Conservation (phyloP, 805 yeast species). For the Phaffomyces antillensis region DNA sequence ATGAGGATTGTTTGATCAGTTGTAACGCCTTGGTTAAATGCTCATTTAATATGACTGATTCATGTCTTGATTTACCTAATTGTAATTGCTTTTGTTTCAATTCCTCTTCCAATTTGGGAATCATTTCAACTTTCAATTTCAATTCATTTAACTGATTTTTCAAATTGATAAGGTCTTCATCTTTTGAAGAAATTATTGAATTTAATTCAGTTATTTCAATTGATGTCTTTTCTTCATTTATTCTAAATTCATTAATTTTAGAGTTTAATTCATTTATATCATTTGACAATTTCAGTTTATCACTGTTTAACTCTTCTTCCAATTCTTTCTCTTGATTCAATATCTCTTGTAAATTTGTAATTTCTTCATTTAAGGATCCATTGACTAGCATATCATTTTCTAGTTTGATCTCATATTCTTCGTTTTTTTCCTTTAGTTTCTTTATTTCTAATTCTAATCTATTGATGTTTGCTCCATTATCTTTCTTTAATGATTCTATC, state of each 20-base stretch:
- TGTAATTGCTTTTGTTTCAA: slow-evolving; percentile 65
- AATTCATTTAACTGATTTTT: background rate
- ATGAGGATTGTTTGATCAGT: slow-evolving; percentile 70
- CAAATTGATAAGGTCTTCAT: background rate
- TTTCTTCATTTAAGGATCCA: slow-evolving; percentile 31
- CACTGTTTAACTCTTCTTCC: background rate
- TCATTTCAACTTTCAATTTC: slow-evolving; percentile 6
- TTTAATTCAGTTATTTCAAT: background rate
- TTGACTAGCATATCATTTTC: slow-evolving; percentile 29
- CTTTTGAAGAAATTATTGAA: background rate
- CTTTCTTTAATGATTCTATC: slow-evolving; percentile 41
- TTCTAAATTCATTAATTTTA: slow-evolving; percentile 6
- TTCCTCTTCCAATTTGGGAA: slow-evolving; percentile 40
- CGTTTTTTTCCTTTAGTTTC: slow-evolving; percentile 31
- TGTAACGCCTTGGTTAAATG: slow-evolving; percentile 91
- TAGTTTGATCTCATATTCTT: slow-evolving; percentile 29
- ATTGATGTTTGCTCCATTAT: background rate
- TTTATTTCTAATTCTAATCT: slow-evolving; percentile 32
- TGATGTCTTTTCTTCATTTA: background rate
- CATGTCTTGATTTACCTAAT: slow-evolving; percentile 90
- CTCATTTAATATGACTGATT: slow-evolving; percentile 87
- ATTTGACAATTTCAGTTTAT: background rate
- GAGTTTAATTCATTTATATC: slow-evolving; percentile 12
- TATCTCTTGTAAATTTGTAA: slow-evolving; percentile 23
- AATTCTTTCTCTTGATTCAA: slow-evolving; percentile 1